phyloP scores from a whole-genome alignment of 164 flowering plant genomes.

The Dillenia suffruticosa region DNA sequence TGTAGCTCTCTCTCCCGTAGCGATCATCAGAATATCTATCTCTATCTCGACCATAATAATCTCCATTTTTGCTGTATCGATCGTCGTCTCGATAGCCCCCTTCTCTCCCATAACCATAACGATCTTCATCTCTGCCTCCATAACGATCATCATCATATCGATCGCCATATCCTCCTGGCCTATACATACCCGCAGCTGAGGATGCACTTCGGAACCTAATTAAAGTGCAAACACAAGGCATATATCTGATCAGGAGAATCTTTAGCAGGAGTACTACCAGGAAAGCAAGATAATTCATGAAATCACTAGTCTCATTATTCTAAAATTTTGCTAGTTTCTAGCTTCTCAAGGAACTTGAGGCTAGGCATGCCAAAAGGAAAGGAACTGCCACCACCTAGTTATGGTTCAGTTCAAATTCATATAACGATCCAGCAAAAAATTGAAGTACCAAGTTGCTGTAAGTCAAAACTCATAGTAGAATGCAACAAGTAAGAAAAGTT shows the following conservation, averaged over 20 bases:
- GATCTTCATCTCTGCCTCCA: conserved; percentile 59
- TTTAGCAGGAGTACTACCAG: background rate
- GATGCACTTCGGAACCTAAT: conserved; percentile 51
- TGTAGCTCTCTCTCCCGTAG: conserved; percentile 54
- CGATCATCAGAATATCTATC: conserved; percentile 73
- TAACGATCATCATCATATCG: conserved; percentile 59
- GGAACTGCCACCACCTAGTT: too few relatives aligned
- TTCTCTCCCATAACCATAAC: conserved; percentile 73
- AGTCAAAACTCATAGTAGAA: too few relatives aligned
- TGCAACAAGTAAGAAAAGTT: too few relatives aligned
- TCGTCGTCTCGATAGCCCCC: conserved; percentile 71
- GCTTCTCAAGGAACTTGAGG: too few relatives aligned
- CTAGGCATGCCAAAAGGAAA: too few relatives aligned
- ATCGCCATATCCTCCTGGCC: conserved; percentile 74
- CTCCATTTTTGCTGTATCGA: conserved; percentile 55
- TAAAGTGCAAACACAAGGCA: background rate
- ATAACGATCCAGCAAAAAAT: too few relatives aligned
- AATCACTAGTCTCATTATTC: too few relatives aligned
- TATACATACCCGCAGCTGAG: conserved; percentile 69
- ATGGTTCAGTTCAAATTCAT: too few relatives aligned
- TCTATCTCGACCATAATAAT: conserved; percentile 56
- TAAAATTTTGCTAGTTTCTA: too few relatives aligned
- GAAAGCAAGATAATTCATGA: too few relatives aligned
- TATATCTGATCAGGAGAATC: background rate
- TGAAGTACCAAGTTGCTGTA: too few relatives aligned